phyloP scores from a whole-genome alignment of 2,329 filamentous ascomycete genomes.

The Plenodomus lindquistii region DNA sequence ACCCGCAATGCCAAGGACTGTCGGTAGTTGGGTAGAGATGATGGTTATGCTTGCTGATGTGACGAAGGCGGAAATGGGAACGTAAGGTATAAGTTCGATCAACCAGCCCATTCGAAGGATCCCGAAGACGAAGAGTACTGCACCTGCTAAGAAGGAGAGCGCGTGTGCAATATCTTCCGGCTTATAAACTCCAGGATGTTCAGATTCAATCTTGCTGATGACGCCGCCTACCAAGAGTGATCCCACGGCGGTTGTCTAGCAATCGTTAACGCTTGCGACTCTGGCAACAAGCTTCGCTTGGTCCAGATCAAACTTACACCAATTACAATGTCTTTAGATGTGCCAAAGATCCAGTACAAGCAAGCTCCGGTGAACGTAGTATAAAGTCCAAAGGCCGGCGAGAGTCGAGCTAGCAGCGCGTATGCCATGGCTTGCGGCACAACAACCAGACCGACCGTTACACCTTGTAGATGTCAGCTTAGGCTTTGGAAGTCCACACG shows the following conservation, averaged over 20 bases:
- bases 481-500: neutral
- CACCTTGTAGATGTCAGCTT: constrained; percentile 11
- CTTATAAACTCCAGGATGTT: constrained; percentile 60
- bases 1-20: constrained; percentile 74
- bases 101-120: constrained; percentile 83
- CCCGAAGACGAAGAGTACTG: constrained; percentile 77
- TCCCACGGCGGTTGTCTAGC: constrained; percentile 86
- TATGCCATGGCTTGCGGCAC: constrained; percentile 97
- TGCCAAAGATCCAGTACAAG: constrained; percentile 96
- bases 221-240: constrained; percentile 85
- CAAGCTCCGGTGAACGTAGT: constrained; percentile 94
- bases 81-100: constrained; percentile 88
- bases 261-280: constrained; percentile 3
- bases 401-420: constrained; percentile 75
- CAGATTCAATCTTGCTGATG: constrained; percentile 63
- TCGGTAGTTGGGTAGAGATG: constrained; percentile 77
- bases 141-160: constrained; percentile 76
- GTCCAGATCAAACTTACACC: constrained; percentile 63
- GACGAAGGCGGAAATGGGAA: constrained; percentile 93
- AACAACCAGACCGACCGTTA: constrained; percentile 75
- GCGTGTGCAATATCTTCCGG: constrained; percentile 74
- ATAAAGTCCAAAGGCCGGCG: constrained; percentile 81
- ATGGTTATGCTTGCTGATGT: constrained; percentile 94
- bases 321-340: constrained; percentile 96
- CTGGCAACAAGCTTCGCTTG: neutral